These are phyloP conservation scores for Saccharomycopsis capsularis DNA, from an alignment of 805 yeast species.

Conservation along the genomic window DNA sequence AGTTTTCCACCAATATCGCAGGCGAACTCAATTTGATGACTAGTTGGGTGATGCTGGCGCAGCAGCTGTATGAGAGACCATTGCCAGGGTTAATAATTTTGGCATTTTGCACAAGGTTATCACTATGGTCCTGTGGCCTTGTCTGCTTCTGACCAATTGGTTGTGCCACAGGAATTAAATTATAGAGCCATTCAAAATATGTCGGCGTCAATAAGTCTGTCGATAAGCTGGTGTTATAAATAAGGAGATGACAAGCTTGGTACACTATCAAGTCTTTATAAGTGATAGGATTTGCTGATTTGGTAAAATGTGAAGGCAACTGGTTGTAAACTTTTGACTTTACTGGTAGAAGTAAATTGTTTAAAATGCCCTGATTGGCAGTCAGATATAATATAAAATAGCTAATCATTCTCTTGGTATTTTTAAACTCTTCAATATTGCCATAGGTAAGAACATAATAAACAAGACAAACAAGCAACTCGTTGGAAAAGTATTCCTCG, in stretches of 20 bases:
- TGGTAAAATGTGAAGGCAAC: constrained; percentile 48
- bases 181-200: constrained; percentile 53
- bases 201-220: constrained; percentile 37
- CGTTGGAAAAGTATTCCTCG: constrained; percentile 35
- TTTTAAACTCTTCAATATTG: constrained; percentile 32
- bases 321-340: constrained; percentile 37
- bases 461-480: constrained; percentile 46
- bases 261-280: constrained; percentile 57
- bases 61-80: constrained; percentile 47
- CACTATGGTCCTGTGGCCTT: constrained; percentile 13
- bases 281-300: constrained; percentile 35
- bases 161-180: constrained; percentile 41
- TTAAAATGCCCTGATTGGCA: constrained; percentile 33
- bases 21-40: constrained; percentile 34
- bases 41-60: constrained; percentile 30
- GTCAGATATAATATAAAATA: constrained; percentile 46
- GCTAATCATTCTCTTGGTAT: constrained; percentile 26
- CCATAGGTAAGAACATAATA: constrained; percentile 49
- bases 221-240: constrained; percentile 27
- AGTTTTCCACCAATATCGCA: constrained; percentile 32
- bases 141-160: constrained; percentile 9
- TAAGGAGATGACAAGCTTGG: constrained; percentile 42
- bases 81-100: constrained; percentile 27
- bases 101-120: constrained; percentile 1
- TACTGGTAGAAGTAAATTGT: constrained; percentile 40